These are phyloP conservation scores for Trichoderma arundinaceum DNA, from an alignment of 2,329 filamentous ascomycete genomes.

Conservation along the genomic window DNA sequence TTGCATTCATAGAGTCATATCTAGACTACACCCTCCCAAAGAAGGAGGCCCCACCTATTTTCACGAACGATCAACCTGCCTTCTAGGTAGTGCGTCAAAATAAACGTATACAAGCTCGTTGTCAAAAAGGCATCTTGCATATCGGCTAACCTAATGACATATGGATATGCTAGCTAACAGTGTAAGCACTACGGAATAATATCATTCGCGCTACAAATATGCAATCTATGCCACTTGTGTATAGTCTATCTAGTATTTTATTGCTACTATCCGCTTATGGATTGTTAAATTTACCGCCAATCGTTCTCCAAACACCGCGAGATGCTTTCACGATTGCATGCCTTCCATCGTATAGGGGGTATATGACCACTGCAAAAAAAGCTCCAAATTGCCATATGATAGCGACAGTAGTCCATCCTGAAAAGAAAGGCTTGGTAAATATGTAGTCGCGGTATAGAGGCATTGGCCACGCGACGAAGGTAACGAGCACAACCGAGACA, in stretches of 20 bases:
- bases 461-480: conserved; percentile 28
- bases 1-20: too few relatives aligned
- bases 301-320: conserved; percentile 16
- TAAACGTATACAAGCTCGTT: not conserved
- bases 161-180: not conserved
- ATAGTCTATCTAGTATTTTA: not conserved
- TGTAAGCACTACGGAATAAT: not conserved
- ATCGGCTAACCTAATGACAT: not conserved
- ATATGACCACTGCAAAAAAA: conserved; percentile 25
- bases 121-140: not conserved
- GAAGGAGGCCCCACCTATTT: not conserved
- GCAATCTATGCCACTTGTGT: not conserved
- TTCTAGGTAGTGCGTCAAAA: not conserved
- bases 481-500: conserved; percentile 18
- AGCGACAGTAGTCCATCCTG: conserved; percentile 23
- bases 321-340: conserved; percentile 22
- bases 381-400: conserved; percentile 29
- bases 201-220: too few relatives aligned
- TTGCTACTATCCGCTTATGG: not conserved
- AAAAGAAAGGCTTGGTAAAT: conserved; percentile 26
- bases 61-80: not conserved
- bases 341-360: conserved; percentile 18
- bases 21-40: too few relatives aligned
- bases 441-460: conserved; percentile 29
- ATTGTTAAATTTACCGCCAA: not conserved